Evolutionary conservation across 208 protist genomes (phyloP).

Genomic region (Trypanosoma caninum): DNA sequence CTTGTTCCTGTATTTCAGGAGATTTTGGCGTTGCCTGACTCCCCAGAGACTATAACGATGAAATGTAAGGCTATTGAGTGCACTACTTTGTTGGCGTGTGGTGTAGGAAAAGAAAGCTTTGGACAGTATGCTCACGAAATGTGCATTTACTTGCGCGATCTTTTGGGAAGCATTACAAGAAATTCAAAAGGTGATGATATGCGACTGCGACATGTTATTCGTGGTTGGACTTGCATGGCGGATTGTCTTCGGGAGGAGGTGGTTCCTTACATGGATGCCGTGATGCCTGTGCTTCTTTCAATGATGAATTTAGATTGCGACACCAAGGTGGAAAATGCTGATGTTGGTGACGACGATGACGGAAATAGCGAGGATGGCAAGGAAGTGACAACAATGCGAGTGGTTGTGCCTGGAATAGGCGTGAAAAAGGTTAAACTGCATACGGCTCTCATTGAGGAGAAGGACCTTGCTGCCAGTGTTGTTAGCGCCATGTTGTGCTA

Average conservation of each 20-base stretch:
- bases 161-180: slow-evolving; percentile 25
- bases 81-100: slow-evolving; percentile 76
- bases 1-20: slow-evolving; percentile 78
- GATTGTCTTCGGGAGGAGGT: slow-evolving; percentile 76
- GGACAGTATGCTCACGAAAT: slow-evolving; percentile 56
- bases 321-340: slow-evolving; percentile 50
- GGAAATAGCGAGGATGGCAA: slow-evolving; percentile 27
- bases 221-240: slow-evolving; percentile 89
- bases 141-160: slow-evolving; percentile 65
- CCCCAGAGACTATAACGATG: slow-evolving; percentile 49
- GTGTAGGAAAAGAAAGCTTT: slow-evolving; percentile 73
- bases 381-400: slow-evolving; percentile 44
- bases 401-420: slow-evolving; percentile 73
- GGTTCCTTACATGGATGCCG: slow-evolving; percentile 61
- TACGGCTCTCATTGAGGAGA: slow-evolving; percentile 85
- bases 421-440: slow-evolving; percentile 71
- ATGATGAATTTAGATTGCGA: slow-evolving; percentile 80
- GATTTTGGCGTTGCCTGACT: slow-evolving; percentile 62
- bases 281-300: slow-evolving; percentile 71
- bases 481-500: slow-evolving; percentile 67
- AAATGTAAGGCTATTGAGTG: slow-evolving; percentile 88
- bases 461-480: slow-evolving; percentile 77
- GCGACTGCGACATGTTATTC: slow-evolving; percentile 71
- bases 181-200: slow-evolving; percentile 63
- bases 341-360: slow-evolving; percentile 53